A percentile compares a stretch with the other conserved stretches of the same genome.
Conservation (phyloP, 2,329 filamentous ascomycete genomes). For the Ophiostoma australiae region DNA sequence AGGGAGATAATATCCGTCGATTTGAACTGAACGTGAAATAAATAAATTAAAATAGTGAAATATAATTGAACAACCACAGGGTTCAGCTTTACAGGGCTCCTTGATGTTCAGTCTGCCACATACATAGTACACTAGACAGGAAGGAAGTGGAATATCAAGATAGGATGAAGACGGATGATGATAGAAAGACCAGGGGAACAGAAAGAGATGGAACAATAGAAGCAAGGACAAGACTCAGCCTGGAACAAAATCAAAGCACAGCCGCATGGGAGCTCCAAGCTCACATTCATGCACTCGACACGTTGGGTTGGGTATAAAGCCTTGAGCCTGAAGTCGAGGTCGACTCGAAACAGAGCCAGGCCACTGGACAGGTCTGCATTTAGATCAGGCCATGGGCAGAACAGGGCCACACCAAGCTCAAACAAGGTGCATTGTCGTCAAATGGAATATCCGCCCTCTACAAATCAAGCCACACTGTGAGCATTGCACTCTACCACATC, state of each 20-base stretch:
- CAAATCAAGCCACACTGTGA: background rate
- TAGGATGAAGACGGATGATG: background rate
- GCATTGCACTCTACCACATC: background rate
- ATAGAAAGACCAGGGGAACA: background rate
- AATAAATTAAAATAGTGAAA: background rate
- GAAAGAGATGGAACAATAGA: background rate
- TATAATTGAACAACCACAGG: background rate
- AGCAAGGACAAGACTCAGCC: background rate
- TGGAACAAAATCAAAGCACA: background rate
- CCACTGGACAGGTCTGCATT: background rate
- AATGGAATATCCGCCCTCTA: background rate
- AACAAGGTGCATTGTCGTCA: slow-evolving; percentile 7
- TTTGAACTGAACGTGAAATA: background rate
- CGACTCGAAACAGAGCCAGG: background rate
- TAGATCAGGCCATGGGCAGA: background rate
- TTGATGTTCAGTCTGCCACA: background rate
- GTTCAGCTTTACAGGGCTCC: slow-evolving; percentile 2
- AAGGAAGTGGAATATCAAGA: background rate
- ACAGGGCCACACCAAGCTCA: background rate
- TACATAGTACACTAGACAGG: background rate
- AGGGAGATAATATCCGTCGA: background rate
- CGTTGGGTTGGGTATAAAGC: background rate
- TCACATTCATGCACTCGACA: background rate
- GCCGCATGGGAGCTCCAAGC: background rate
- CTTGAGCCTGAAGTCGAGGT: too few relatives aligned